These are phyloP conservation scores for Sphaerosporella brunnea DNA, from an alignment of 495 filamentous ascomycete genomes.

Conservation along the genomic window DNA sequence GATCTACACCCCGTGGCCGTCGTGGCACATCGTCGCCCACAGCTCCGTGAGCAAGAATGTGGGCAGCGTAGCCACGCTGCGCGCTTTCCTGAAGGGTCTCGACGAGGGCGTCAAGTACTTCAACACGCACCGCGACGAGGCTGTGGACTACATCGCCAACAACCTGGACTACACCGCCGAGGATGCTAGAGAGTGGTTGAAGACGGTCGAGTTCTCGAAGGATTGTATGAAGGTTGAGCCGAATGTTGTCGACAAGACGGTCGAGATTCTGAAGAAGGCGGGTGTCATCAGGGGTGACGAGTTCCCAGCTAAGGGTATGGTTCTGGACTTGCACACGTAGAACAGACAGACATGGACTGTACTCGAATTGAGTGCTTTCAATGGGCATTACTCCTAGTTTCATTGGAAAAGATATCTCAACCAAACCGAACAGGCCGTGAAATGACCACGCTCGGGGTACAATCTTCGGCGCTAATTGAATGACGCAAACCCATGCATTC, in stretches of 20 bases:
- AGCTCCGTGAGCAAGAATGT: constrained; percentile 34
- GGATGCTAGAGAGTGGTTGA: constrained; percentile 75
- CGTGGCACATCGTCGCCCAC: constrained; percentile 81
- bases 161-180: constrained; percentile 65
- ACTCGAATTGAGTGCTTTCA: too few species aligned
- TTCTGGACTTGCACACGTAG: constrained; percentile 1
- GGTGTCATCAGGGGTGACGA: constrained; percentile 45
- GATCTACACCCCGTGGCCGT: constrained; percentile 90
- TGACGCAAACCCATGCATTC: too few species aligned
- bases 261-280: constrained; percentile 44
- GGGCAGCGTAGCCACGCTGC: background rate
- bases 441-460: too few species aligned
- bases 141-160: constrained; percentile 61
- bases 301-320: background rate
- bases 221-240: constrained; percentile 48
- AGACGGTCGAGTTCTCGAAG: constrained; percentile 59
- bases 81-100: constrained; percentile 28
- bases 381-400: too few species aligned
- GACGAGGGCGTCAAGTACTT: constrained; percentile 67
- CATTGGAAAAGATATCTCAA: too few species aligned
- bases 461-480: too few species aligned
- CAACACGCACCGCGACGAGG: constrained; percentile 49
- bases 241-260: constrained; percentile 43
- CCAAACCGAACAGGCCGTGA: too few species aligned
- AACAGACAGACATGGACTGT: too few species aligned